Percentiles rank a stretch among this genome's conserved stretches.
These are phyloP conservation scores for Madurella mycetomatis DNA, from an alignment of 2,329 filamentous ascomycete genomes.

Conservation along the genomic window DNA sequence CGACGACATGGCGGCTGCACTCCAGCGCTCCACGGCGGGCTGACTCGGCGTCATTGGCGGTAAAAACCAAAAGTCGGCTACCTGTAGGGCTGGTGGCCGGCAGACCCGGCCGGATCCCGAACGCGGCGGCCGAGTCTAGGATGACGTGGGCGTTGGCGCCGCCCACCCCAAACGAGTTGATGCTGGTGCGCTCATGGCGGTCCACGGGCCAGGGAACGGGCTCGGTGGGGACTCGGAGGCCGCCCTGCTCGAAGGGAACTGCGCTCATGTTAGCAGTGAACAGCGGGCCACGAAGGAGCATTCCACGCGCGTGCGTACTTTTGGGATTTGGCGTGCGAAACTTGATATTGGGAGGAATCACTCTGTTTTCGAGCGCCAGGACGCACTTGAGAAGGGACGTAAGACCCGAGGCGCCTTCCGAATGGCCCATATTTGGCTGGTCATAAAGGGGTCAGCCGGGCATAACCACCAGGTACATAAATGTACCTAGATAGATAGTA, in stretches of 20 bases:
- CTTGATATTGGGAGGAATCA: background rate
- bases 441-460: too few relatives aligned
- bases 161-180: conserved; percentile 33
- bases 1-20: too few relatives aligned
- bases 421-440: background rate
- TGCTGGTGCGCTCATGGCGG: conserved; percentile 2
- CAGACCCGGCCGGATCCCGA: too few relatives aligned
- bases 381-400: background rate
- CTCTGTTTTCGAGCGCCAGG: background rate
- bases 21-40: too few relatives aligned
- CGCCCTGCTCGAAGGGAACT: conserved; percentile 30
- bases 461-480: too few relatives aligned
- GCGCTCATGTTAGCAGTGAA: too few relatives aligned
- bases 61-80: background rate
- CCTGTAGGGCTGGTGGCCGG: background rate
- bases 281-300: too few relatives aligned
- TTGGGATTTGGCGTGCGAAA: background rate
- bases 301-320: too few relatives aligned
- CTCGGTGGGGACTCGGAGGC: conserved; percentile 27
- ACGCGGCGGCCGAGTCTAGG: background rate
- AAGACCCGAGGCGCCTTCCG: background rate
- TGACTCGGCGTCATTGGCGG: too few relatives aligned
- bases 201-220: conserved; percentile 4
- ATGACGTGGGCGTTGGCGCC: conserved; percentile 30
- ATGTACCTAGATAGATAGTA: too few relatives aligned